Evolutionary conservation across 2,329 filamentous ascomycete species (phyloP).

Genomic region (Leptodontidium sp.): DNA sequence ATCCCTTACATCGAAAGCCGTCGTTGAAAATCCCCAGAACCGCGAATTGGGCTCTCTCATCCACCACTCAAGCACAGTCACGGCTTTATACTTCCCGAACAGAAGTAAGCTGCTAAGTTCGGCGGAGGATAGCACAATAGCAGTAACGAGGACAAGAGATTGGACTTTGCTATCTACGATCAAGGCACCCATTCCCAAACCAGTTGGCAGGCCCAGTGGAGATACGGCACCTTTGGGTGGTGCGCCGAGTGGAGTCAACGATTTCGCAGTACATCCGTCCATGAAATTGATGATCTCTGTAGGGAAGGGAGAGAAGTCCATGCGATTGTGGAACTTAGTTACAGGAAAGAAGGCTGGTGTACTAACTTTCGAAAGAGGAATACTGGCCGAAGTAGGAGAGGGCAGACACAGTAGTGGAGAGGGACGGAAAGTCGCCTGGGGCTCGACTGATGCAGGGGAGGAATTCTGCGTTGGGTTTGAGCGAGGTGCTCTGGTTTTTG

Average conservation of each 20-base stretch:
- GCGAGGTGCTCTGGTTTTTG: constrained; percentile 83
- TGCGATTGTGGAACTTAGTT: constrained; percentile 96
- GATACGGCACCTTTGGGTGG: constrained; percentile 87
- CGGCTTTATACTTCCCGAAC: constrained; percentile 81
- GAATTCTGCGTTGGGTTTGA: constrained; percentile 93
- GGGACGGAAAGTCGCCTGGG: constrained; percentile 84
- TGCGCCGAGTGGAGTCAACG: constrained; percentile 87
- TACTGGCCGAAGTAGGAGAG: constrained; percentile 80
- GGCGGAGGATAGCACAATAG: constrained; percentile 90
- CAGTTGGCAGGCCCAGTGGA: constrained; percentile 81
- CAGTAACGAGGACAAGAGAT: constrained; percentile 85
- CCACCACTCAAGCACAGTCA: constrained; percentile 86
- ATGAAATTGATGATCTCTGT: constrained; percentile 97
- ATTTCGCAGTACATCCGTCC: constrained; percentile 94
- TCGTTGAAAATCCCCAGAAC: constrained; percentile 86
- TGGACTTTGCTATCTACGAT: constrained; percentile 89
- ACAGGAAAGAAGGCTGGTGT: constrained; percentile 96
- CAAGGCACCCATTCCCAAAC: constrained; percentile 86
- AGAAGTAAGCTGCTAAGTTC: constrained; percentile 87
- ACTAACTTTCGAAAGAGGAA: constrained; percentile 79
- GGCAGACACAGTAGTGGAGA: constrained; percentile 81
- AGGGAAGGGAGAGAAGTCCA: constrained; percentile 85
- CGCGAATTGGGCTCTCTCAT: constrained; percentile 86
- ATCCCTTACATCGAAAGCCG: constrained; percentile 73
- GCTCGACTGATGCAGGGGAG: constrained; percentile 73